These are phyloP conservation scores for Moesziomyces parantarcticus DNA, from an alignment of 1,284 basidiomycete genomes.

Conservation along the genomic window DNA sequence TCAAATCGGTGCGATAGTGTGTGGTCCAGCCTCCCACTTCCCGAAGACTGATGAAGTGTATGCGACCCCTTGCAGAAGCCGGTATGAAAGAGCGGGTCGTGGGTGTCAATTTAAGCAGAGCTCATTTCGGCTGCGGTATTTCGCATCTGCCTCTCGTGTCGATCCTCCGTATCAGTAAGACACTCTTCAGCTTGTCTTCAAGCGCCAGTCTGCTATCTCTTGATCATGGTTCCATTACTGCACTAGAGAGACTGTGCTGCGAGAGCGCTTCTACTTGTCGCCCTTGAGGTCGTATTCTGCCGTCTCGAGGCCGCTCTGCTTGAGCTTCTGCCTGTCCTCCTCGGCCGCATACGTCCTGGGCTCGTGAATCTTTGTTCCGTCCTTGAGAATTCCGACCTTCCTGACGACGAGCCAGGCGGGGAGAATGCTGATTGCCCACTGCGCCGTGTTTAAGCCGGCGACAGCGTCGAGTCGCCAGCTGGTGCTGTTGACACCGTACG, in stretches of 20 bases:
- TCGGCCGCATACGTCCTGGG: conserved; percentile 48
- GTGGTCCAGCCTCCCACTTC: too few relatives aligned
- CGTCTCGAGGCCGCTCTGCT: conserved; percentile 18
- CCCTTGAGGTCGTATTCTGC: conserved; percentile 37
- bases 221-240: too few relatives aligned
- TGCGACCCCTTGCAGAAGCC: too few relatives aligned
- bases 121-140: too few relatives aligned
- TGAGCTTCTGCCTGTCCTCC: conserved; percentile 41
- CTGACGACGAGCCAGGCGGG: conserved; percentile 62
- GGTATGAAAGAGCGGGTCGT: too few relatives aligned
- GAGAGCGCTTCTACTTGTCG: conserved; percentile 8
- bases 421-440: conserved; percentile 53
- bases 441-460: conserved; percentile 61
- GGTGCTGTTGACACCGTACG: conserved; percentile 62
- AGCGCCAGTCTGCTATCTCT: too few relatives aligned
- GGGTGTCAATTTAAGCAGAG: too few relatives aligned
- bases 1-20: too few relatives aligned
- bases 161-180: too few relatives aligned
- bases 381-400: conserved; percentile 50
- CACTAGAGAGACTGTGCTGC: not conserved
- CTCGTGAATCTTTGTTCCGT: conserved; percentile 52
- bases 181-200: too few relatives aligned
- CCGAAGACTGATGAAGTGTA: too few relatives aligned
- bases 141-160: too few relatives aligned
- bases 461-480: conserved; percentile 58